Evolutionary conservation across 192 early-diverging fungal species (phyloP).

Genomic region (Neocallimastix lanati): DNA sequence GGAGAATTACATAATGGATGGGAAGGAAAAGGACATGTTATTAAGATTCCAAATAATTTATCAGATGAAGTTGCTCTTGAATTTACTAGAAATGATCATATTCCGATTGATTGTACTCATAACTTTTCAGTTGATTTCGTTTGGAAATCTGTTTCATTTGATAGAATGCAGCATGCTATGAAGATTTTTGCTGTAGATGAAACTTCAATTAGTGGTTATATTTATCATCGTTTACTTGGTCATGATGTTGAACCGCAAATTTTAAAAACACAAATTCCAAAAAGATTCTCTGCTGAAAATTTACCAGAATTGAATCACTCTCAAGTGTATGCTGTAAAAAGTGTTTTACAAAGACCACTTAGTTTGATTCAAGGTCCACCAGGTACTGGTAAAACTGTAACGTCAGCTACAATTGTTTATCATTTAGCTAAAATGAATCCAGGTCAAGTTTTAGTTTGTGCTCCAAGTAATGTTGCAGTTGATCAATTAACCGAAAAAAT

Average conservation of each 20-base stretch:
- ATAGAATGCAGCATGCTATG: conserved; percentile 90
- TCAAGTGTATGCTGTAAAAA: conserved; percentile 86
- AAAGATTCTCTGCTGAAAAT: conserved; percentile 77
- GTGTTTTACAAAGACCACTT: conserved; percentile 76
- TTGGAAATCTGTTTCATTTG: conserved; percentile 94
- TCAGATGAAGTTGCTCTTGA: conserved; percentile 95
- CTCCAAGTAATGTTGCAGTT: conserved; percentile 97
- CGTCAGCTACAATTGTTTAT: conserved; percentile 92
- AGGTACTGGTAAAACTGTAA: conserved; percentile 98
- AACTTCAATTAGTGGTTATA: conserved; percentile 78
- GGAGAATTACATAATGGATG: conserved; percentile 70
- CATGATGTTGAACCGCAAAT: conserved; percentile 83
- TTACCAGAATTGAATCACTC: conserved; percentile 93
- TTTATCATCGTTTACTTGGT: conserved; percentile 85
- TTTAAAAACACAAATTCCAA: conserved; percentile 60
- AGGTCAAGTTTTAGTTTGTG: conserved; percentile 89
- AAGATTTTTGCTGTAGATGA: conserved; percentile 93
- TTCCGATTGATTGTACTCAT: conserved; percentile 53
- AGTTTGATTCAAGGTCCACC: conserved; percentile 74
- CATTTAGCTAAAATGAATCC: conserved; percentile 78
- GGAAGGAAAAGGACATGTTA: conserved; percentile 78
- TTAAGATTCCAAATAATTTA: conserved; percentile 86
- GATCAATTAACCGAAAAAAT: conserved; percentile 97
- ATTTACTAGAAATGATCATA: conserved; percentile 42
- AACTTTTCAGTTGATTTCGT: conserved; percentile 95